Base-by-base conservation (phyloP, 108 stramenopile genomes). In the Craspedostauros australis region DNA sequence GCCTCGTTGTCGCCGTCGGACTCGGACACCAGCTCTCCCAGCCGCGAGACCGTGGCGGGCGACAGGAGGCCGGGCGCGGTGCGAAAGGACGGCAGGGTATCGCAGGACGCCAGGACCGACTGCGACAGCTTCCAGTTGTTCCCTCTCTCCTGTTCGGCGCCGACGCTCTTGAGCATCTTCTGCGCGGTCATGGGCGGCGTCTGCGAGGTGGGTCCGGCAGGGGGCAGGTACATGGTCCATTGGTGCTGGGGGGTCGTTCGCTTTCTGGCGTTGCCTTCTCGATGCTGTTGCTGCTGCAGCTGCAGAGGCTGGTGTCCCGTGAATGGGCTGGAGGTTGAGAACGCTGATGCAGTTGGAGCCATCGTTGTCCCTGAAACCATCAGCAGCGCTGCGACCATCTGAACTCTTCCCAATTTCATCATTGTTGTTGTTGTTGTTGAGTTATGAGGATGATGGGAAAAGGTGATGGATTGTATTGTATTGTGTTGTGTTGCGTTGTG, bases 41-140 rank as follows among this genome's bases (percentile, higher is more conserved):
- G 67, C 39, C 83, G 57, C 50, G 75, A 62, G 29, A 89, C 88
- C 2, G 77, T 82, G 55, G 85, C 84, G 0, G 88, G 88, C 16
- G 76, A 78, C 11, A 89, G 66, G 5, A 89, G 68, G n/a, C 88
- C 88, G 47, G 82, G 88, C 0, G 88, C 83, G 1, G 80, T 82
- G 0, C 59, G 66, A 32, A 82, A 79, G 22, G 53, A 65, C 6
- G 83, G 79, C 8, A 82, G 67, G n/a, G 74, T 78, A 50, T 80
- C 73, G 32, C 68, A 77, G 6, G 40, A 38, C n/a, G 75, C 71
- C 32, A 86, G 40, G 7, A 82, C 78, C 2, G 80, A 81, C 34
- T 67, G 46, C 19, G 72, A 73, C 5, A 72, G 53, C 8, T 20
- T 18, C 15, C 27, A 26, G 6, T 42, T 53, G 29, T 19, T 24